Base-by-base conservation (phyloP, 2,329 filamentous ascomycete genomes). In the Fusarium globosum region DNA sequence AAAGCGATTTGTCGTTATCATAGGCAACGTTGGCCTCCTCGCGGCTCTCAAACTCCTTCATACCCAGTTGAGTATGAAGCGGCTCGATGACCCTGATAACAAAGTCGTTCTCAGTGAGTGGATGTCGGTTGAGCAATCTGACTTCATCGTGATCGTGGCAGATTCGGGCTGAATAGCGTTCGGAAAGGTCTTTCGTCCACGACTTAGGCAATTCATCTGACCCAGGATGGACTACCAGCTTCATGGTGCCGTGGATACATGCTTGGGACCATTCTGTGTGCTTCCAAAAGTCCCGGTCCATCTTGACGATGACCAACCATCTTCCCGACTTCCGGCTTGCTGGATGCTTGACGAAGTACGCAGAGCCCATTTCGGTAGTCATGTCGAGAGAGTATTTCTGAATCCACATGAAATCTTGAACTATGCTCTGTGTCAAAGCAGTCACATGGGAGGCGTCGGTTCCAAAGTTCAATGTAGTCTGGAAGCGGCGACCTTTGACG, bases 21-120 rank as follows among this genome's bases (percentile, higher is more conserved):
- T 36, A 52, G 49, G 49, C 49, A 6, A 1, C 18, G 9, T 26
- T 0, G 14, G 49, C 49, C 20, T 15, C 49, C 13, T 36, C 49
- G 0, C n/a, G 33, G n/a, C 4, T 36, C 2, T 0, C 13, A 16
- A 52, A 52, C 9, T 36, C n/a, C 18, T 26, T 52, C 12, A 21
- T 21, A 2, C 2, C 8, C n/a, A 36, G 6, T 4, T 20, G 16
- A 10, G 8, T 21, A 11, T 26, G 6, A 12, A 15, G 12, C 3
- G n/a, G 33, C 12, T 36, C 7, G n/a, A 52, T 21, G 0, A 26
- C 33, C 18, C 9, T 35, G n/a, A 36, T 8, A 0, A 36, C 33
- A 9, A 26, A 36, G 2, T 52, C 49, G 4, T 52, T 21, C 9
- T 36, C 33, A 8, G 18, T 52, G 9, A 36, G 12, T 2, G 13